These are phyloP conservation scores for Globisporangium parvum DNA, from an alignment of 352 stramenopile genomes.

Conservation along the genomic window DNA sequence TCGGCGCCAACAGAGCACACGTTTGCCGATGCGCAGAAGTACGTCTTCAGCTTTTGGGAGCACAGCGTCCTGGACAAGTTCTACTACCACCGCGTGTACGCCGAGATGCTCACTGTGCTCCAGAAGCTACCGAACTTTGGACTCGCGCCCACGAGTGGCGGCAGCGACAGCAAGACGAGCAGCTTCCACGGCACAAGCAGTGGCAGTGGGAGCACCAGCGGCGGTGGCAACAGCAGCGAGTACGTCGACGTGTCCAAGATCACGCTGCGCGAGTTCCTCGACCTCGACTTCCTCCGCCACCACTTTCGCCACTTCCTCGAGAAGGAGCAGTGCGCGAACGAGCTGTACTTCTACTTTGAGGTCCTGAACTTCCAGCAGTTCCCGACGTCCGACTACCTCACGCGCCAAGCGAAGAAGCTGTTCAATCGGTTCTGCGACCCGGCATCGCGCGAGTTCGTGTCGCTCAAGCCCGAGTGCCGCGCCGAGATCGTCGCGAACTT, in stretches of 20 bases:
- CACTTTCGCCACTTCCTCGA: slow-evolving; percentile 67
- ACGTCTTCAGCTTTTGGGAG: slow-evolving; percentile 54
- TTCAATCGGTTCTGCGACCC: slow-evolving; percentile 61
- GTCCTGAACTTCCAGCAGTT: slow-evolving; percentile 68
- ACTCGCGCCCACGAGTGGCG: background rate
- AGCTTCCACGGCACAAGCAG: slow-evolving; percentile 10
- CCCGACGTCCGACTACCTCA: slow-evolving; percentile 68
- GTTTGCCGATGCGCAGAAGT: slow-evolving; percentile 51
- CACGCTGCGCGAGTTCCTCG: slow-evolving; percentile 54
- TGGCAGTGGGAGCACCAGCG: slow-evolving; percentile 3
- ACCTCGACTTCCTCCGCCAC: slow-evolving; percentile 44
- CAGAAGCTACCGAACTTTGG: slow-evolving; percentile 15
- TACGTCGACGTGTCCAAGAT: slow-evolving; percentile 42
- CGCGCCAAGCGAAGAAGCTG: slow-evolving; percentile 57
- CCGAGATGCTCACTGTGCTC: slow-evolving; percentile 32
- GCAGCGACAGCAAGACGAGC: slow-evolving; percentile 7
- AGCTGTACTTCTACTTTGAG: slow-evolving; percentile 75
- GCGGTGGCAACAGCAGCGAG: slow-evolving; percentile 14
- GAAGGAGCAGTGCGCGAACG: slow-evolving; percentile 63
- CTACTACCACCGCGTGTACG: slow-evolving; percentile 23
- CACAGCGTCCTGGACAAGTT: slow-evolving; percentile 40
- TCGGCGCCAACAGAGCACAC: slow-evolving; percentile 47
- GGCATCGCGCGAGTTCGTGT: slow-evolving; percentile 51
- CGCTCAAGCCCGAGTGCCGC: slow-evolving; percentile 22
- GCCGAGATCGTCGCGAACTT: slow-evolving; percentile 33